Percentiles rank a stretch among this genome's conserved stretches.
These are phyloP conservation scores for Thielaviopsis cerberus DNA, from an alignment of 2,329 filamentous ascomycete species.

Conservation along the genomic window DNA sequence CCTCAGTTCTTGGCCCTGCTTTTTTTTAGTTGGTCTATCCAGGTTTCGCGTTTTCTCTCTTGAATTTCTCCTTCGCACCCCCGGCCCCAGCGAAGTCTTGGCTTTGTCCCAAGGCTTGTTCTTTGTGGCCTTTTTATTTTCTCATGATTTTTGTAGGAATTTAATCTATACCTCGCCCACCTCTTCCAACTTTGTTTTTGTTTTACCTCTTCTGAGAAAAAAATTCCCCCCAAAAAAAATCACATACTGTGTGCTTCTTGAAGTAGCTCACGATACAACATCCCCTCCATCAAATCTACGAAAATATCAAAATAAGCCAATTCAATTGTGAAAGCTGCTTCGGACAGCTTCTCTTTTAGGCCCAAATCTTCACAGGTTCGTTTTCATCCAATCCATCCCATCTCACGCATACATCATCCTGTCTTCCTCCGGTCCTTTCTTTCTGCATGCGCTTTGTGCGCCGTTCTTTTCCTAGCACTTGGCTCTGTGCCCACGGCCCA, in stretches of 20 bases:
- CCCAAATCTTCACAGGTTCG: neutral
- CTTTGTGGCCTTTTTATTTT: neutral
- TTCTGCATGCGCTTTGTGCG: neutral
- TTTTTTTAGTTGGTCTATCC: neutral
- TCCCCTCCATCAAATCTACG: neutral
- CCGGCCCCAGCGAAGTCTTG: neutral
- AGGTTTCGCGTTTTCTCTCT: neutral
- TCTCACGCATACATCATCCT: neutral
- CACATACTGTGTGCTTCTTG: neutral
- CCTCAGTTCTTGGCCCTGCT: neutral
- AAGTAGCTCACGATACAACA: neutral
- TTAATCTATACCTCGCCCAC: neutral
- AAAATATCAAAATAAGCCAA: neutral
- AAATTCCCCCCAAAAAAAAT: neutral
- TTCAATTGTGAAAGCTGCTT: neutral
- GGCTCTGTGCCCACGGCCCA: neutral
- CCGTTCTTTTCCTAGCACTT: neutral
- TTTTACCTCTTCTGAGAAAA: neutral
- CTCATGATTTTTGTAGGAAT: neutral
- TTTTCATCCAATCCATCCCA: neutral
- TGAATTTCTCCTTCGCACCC: neutral
- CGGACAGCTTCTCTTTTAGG: neutral
- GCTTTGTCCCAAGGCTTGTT: neutral
- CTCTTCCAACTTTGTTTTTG: neutral
- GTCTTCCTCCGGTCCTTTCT: neutral